These are phyloP conservation scores for Cyathus striatus DNA, from an alignment of 768 basidiomycete genomes.

Conservation along the genomic window DNA sequence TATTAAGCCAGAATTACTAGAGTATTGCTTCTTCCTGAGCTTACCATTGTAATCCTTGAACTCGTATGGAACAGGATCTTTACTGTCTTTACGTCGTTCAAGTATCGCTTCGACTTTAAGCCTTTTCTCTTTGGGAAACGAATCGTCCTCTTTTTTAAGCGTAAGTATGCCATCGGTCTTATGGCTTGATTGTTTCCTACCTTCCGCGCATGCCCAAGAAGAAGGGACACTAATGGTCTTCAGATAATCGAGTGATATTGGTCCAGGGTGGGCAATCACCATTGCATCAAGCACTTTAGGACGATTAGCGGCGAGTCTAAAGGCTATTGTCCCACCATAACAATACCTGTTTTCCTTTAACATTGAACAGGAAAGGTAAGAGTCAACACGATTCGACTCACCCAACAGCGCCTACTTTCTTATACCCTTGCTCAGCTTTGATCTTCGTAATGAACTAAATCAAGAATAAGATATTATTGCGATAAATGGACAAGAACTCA, in stretches of 20 bases:
- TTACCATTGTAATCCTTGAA: not conserved
- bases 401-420: slow-evolving; percentile 40
- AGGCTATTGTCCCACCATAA: slow-evolving; percentile 13
- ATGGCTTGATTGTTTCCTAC: slow-evolving; percentile 1
- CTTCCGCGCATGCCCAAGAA: slow-evolving; percentile 18
- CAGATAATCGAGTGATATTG: not conserved
- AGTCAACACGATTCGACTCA: slow-evolving; percentile 10
- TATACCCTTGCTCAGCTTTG: slow-evolving; percentile 32
- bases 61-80: not conserved
- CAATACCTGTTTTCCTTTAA: slow-evolving; percentile 12
- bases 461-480: no score
- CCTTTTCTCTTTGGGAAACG: not conserved
- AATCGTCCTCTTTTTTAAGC: not conserved
- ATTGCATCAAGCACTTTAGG: slow-evolving; percentile 10
- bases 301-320: slow-evolving; percentile 12
- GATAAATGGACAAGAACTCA: slow-evolving; percentile 14
- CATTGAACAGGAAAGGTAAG: not conserved
- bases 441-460: no score
- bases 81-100: not conserved
- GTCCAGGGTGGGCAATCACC: slow-evolving; percentile 16
- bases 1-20: not conserved
- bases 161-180: not conserved
- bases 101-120: not conserved
- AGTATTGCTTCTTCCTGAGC: not conserved
- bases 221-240: slow-evolving; percentile 10